Conservation (phyloP, 179 eudicot species). For the Corrigiola litoralis region DNA sequence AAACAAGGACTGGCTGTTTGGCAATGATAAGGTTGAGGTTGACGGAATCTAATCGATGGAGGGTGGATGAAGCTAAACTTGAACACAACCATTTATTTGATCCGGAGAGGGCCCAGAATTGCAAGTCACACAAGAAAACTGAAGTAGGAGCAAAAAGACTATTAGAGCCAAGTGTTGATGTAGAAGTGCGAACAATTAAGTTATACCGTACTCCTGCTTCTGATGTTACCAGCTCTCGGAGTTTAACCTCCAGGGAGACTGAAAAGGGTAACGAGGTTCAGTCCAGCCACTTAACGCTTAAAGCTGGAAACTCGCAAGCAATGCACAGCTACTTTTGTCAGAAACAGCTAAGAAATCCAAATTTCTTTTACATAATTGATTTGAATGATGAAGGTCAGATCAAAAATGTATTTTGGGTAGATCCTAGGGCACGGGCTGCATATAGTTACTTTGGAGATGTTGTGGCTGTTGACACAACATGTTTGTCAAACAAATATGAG, state of each 20-base stretch:
- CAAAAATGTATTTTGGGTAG: constrained; percentile 73
- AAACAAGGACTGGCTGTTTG: constrained; percentile 61
- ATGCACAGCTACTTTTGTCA: constrained; percentile 39
- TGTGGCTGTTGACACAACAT: constrained; percentile 53
- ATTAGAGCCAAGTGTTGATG: constrained; percentile 34
- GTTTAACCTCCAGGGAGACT: constrained; percentile 23
- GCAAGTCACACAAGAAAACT: constrained; percentile 37
- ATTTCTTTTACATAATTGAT: constrained; percentile 62
- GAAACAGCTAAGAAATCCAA: constrained; percentile 52
- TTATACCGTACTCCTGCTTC: constrained; percentile 44
- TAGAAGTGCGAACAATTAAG: constrained; percentile 54
- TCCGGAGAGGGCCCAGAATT: constrained; percentile 44
- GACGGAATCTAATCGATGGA: constrained; percentile 50
- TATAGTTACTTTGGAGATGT: constrained; percentile 69
- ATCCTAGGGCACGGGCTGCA: constrained; percentile 64
- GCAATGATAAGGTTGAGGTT: constrained; percentile 60
- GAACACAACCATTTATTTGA: constrained; percentile 63
- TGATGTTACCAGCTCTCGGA: constrained; percentile 37
- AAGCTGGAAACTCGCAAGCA: constrained; percentile 38
- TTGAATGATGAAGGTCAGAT: constrained; percentile 54
- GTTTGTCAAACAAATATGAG: constrained; percentile 44
- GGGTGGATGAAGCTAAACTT: constrained; percentile 53
- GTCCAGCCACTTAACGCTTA: constrained; percentile 41
- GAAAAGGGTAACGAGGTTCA: constrained; percentile 27
- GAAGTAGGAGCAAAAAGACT: constrained; percentile 43